phyloP scores from a whole-genome alignment of 495 filamentous ascomycete species.

The Cercophora newfieldiana region DNA sequence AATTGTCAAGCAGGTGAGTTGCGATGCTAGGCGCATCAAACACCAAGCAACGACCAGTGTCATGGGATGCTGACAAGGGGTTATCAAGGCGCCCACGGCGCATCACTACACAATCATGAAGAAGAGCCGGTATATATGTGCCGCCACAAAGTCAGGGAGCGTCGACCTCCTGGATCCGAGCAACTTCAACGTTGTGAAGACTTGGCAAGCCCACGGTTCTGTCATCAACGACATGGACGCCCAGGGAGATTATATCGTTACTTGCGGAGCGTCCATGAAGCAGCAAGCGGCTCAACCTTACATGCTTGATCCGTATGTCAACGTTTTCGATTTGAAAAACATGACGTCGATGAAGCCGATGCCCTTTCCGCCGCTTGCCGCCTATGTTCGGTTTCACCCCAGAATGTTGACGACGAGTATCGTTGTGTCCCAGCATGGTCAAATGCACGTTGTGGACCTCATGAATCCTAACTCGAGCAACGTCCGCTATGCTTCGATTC shows the following conservation, averaged over 20 bases:
- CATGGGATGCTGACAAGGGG: conserved; percentile 5
- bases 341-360: conserved; percentile 81
- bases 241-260: conserved; percentile 85
- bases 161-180: conserved; percentile 82
- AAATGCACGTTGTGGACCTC: conserved; percentile 91
- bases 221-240: conserved; percentile 94
- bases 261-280: conserved; percentile 87
- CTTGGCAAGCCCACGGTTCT: conserved; percentile 83
- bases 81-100: conserved; percentile 61
- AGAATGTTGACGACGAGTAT: conserved; percentile 90
- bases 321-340: conserved; percentile 91
- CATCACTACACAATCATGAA: conserved; percentile 91
- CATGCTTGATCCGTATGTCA: conserved; percentile 86
- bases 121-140: conserved; percentile 84
- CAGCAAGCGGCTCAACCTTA: conserved; percentile 46
- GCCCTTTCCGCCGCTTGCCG: conserved; percentile 86
- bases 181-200: conserved; percentile 73
- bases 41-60: no score
- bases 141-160: conserved; percentile 78
- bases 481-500: conserved; percentile 80
- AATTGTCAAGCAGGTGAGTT: conserved; percentile 65
- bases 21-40: no score
- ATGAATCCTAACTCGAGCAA: conserved; percentile 91
- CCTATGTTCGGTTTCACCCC: conserved; percentile 93
- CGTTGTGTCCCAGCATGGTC: conserved; percentile 83